Evolutionary conservation across 2,329 filamentous ascomycete species (phyloP), one percentile per base, ranked within the genome.

Genomic region (Monilinia laxa): DNA sequence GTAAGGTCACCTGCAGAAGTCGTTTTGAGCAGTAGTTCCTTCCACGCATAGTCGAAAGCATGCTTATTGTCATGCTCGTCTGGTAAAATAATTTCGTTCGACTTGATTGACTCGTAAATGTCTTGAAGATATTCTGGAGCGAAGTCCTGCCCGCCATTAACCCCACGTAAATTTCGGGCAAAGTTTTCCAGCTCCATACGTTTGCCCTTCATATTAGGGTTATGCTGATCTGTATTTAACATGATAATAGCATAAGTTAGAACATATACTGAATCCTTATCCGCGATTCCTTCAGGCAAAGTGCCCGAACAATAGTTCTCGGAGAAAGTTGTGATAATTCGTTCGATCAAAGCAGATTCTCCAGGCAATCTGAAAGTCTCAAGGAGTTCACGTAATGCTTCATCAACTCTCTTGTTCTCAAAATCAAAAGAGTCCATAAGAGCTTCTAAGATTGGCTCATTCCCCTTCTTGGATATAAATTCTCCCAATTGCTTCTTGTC

Each of bases 61-160:
- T 97, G 90, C 76, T 94, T 91, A 77, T 97, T 97, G 76, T 97
- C 93, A 77, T 98, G 95, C 78, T 99, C 95, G 71, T 98, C 95
- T 0, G 95, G 95, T 28, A 99, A 81, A 70, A 99, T 97, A 70
- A 99, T 99, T 78, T 99, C 95, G 71, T 95, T 92, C 23, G 87
- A 87, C 76, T 90, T 92, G 80, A 99, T 99, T 0, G 92, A 92
- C 73, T 97, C 88, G 75, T 90, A 99, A 65, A 98, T 97, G 2
- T 86, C 86, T 75, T 93, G 86, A 0, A 99, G 83, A 75, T 94
- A 98, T 70, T 93, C 89, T 0, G 86, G 84, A 7, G 89, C 85
- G 76, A 98, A 99, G 75, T 99, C 89, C 71, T 92, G 85, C 64
- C 90, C 91, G 35, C 85, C 87, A 74, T 99, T 99, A 45, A 95